Percentiles rank a stretch among this genome's conserved stretches.
Conservation (phyloP, 371 early-diverging fungal species). For the Zychaea mexicana region DNA sequence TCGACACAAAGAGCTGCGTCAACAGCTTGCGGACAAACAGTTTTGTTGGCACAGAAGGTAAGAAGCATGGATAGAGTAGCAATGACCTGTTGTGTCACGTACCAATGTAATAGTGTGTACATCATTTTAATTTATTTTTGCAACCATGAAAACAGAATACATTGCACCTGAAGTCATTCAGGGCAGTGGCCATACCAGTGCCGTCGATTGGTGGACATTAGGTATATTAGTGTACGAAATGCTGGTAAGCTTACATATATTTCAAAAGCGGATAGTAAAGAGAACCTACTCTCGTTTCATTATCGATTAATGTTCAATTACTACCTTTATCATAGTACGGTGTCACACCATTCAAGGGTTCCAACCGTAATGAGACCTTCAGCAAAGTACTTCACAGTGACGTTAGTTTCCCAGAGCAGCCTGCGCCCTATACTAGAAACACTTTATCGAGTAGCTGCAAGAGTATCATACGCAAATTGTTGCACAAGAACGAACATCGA, state of each 20-base stretch:
- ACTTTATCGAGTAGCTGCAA: constrained; percentile 61
- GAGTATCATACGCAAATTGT: constrained; percentile 77
- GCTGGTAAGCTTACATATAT: constrained; percentile 60
- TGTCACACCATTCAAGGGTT: constrained; percentile 93
- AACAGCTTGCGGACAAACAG: constrained; percentile 89
- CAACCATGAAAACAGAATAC: constrained; percentile 83
- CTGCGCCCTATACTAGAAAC: constrained; percentile 32
- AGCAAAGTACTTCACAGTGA: constrained; percentile 11
- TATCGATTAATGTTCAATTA: neutral
- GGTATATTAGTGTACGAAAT: constrained; percentile 96
- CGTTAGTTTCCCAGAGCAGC: constrained; percentile 34
- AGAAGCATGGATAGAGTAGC: neutral
- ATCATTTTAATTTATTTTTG: constrained; percentile 71
- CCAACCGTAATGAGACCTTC: constrained; percentile 85
- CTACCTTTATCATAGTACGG: constrained; percentile 50
- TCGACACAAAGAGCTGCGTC: constrained; percentile 90
- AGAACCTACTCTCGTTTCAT: neutral
- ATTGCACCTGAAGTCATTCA: constrained; percentile 95
- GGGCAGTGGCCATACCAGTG: constrained; percentile 90
- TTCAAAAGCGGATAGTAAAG: neutral
- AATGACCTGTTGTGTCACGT: neutral
- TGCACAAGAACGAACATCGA: constrained; percentile 84
- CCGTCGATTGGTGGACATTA: constrained; percentile 99
- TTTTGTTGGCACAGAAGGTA: constrained; percentile 95
- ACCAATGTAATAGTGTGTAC: constrained; percentile 85